Evolutionary conservation across 768 basidiomycete genomes (phyloP), one percentile per base, ranked within the genome.

Genomic region (Megacollybia marginata): DNA sequence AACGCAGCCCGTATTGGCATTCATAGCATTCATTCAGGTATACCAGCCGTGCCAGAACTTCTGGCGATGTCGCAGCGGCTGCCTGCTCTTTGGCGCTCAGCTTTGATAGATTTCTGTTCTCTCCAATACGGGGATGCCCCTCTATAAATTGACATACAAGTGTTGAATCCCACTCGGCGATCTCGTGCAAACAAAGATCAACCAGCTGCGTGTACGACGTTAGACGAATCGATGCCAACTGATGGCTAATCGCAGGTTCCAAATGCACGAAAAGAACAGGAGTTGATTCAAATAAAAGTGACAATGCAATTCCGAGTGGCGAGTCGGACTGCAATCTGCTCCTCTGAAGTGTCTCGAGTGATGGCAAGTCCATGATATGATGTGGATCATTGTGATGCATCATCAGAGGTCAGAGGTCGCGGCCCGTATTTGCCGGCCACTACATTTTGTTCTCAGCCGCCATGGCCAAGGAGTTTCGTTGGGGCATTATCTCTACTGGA

Each of bases 61-160:
- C 82, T 23, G 87, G 83, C 6, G 83, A 78, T 9, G 90, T 91
- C 16, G 76, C 74, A 10, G 66, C 57, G 20, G 73, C 74, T 11
- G 80, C 83, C 64, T 95, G 93, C 66, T 96, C 93, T 45, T 75
- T 80, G 23, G 82, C 80, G 64, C 89, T 92, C 44, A 92, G 71
- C 42, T 64, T 75, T 0, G 87, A 89, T 11, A 94, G 72, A 38
- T 82, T 82, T 59, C 78, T 82, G 52, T 73, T 79, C 65, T 90
- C 90, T 35, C 93, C 93, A 43, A 95, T 95, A 52, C 91, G 79
- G 33, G 93, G 93, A 69, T 95, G 93, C 2, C 83, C 92, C 5
- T 74, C 78, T 52, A 95, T 74, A 60, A 96, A 92, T 52, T 67
- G 64, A 0, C 82, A 80, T 56, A 74, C 78, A 7, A 70, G 68